phyloP scores from a whole-genome alignment of 345 rosid genomes.

The Anacardium occidentale region DNA sequence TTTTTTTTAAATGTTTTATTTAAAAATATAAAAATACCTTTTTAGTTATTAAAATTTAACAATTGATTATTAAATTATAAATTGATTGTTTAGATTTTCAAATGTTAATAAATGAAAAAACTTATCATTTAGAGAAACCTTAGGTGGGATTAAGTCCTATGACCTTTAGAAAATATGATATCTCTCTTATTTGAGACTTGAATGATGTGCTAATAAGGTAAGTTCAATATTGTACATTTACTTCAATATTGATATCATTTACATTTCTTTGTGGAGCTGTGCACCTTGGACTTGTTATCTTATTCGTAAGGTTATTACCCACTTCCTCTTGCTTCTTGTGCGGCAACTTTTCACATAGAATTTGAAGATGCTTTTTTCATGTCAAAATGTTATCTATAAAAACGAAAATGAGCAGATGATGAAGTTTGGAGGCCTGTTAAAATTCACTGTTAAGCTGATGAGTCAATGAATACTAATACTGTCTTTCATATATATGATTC shows the following conservation, averaged over 20 bases:
- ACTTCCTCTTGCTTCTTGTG: slow-evolving; percentile 16
- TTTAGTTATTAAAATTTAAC: too few species aligned
- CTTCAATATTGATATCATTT: slow-evolving; percentile 45
- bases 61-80: too few species aligned
- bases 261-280: slow-evolving; percentile 65
- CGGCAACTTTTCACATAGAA: neutral
- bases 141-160: too few species aligned
- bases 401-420: neutral
- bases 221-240: slow-evolving; percentile 1
- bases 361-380: too few species aligned
- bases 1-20: too few species aligned
- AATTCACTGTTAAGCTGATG: too few species aligned
- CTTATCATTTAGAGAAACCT: too few species aligned
- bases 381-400: neutral
- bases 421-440: neutral
- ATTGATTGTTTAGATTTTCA: too few species aligned
- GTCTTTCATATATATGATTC: too few species aligned
- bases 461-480: too few species aligned
- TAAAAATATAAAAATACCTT: too few species aligned
- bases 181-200: neutral
- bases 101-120: too few species aligned
- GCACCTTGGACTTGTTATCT: slow-evolving; percentile 85
- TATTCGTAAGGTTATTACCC: slow-evolving; percentile 63
- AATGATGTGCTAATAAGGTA: neutral
- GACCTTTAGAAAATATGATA: slow-evolving; percentile 1